A percentile compares a stretch with the other conserved stretches of the same genome.
Conservation (phyloP, 129 eudicot species). For the Artemisia annua region DNA sequence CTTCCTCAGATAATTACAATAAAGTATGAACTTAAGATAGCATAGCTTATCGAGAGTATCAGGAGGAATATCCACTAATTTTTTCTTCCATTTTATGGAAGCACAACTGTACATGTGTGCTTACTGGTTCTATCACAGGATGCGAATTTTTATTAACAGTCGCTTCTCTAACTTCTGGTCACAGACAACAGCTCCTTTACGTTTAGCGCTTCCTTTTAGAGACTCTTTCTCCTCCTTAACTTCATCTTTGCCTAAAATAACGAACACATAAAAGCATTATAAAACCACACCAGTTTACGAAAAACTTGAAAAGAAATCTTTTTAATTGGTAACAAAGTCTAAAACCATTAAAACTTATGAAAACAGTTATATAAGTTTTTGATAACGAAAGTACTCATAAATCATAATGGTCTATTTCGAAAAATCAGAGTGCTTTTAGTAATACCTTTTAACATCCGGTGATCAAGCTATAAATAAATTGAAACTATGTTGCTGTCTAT, state of each 20-base stretch:
- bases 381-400: not conserved
- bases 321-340: too few species aligned
- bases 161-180: constrained; percentile 46
- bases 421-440: not conserved
- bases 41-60: too few species aligned
- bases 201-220: constrained; percentile 54
- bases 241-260: constrained; percentile 42
- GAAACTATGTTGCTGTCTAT: not conserved
- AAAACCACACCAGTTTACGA: not conserved
- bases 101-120: too few species aligned
- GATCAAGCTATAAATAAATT: not conserved
- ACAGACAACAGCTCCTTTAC: constrained; percentile 53
- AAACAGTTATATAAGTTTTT: not conserved
- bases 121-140: too few species aligned
- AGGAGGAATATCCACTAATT: too few species aligned
- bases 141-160: too few species aligned
- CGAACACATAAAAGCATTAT: constrained; percentile 6
- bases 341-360: not conserved
- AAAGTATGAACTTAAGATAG: too few species aligned
- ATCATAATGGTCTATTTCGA: not conserved
- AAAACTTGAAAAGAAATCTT: too few species aligned
- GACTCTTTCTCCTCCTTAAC: constrained; percentile 44
- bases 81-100: too few species aligned
- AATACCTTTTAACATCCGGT: not conserved
- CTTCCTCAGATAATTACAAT: too few species aligned